A percentile compares a stretch with the other conserved stretches of the same genome.
These are phyloP conservation scores for Plasmodium fragile DNA, from an alignment of 169 alveolate genomes.

Conservation along the genomic window DNA sequence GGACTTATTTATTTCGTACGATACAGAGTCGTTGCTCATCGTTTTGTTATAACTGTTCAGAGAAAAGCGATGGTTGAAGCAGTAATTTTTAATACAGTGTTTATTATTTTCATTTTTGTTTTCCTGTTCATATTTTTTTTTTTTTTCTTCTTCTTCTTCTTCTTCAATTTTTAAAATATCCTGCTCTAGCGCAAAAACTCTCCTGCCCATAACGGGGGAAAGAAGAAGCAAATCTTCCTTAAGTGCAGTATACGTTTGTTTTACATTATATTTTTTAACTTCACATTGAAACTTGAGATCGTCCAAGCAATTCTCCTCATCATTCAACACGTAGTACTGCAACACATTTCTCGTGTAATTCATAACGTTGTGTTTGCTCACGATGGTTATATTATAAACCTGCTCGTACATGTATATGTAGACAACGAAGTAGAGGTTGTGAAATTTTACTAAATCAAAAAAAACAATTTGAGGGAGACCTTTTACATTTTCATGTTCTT, in stretches of 20 bases:
- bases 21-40: neutral
- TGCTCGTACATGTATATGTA: constrained; percentile 18
- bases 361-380: constrained; percentile 29
- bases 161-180: constrained; percentile 5
- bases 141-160: neutral
- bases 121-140: neutral
- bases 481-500: neutral
- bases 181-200: neutral
- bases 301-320: constrained; percentile 21
- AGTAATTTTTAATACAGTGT: constrained; percentile 46
- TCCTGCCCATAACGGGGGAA: neutral
- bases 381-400: constrained; percentile 8
- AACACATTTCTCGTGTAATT: constrained; percentile 28
- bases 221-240: constrained; percentile 22
- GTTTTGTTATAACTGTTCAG: neutral
- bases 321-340: constrained; percentile 21
- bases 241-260: neutral
- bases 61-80: constrained; percentile 35
- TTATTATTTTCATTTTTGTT: neutral
- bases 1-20: constrained; percentile 12
- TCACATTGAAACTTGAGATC: constrained; percentile 13
- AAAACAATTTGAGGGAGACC: neutral
- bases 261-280: constrained; percentile 21
- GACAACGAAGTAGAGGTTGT: constrained; percentile 16
- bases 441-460: constrained; percentile 17